phyloP scores from a whole-genome alignment of 2,329 filamentous ascomycete genomes.

The Ophioceras dolichostomum region DNA sequence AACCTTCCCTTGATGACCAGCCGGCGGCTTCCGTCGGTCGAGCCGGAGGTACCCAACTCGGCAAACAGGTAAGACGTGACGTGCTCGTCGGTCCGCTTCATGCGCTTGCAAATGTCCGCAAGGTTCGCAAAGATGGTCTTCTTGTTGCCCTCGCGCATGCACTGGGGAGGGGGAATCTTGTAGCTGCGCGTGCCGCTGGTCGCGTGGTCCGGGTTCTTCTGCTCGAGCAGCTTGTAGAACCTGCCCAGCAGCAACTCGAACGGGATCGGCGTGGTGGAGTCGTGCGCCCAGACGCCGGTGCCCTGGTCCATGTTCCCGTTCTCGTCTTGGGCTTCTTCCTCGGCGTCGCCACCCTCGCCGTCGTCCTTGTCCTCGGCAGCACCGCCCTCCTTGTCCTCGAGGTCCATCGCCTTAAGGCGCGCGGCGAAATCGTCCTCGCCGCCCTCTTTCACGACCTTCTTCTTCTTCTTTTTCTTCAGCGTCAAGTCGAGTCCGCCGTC shows the following conservation, averaged over 20 bases:
- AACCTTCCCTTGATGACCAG: slow-evolving; percentile 97
- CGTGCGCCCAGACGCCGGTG: slow-evolving; percentile 83
- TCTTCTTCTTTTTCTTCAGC: slow-evolving; percentile 76
- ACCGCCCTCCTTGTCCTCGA: slow-evolving; percentile 51
- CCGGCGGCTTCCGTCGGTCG: slow-evolving; percentile 82
- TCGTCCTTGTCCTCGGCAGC: too few species aligned
- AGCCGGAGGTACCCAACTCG: slow-evolving; percentile 93
- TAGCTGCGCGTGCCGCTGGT: slow-evolving; percentile 85
- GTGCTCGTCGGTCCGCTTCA: slow-evolving; percentile 98
- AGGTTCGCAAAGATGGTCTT: slow-evolving; percentile 99
- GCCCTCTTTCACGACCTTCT: slow-evolving; percentile 33
- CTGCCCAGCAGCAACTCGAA: slow-evolving; percentile 79
- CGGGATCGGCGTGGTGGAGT: slow-evolving; percentile 62
- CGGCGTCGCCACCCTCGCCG: slow-evolving; percentile 30
- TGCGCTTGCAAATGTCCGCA: slow-evolving; percentile 95
- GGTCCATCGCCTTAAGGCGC: slow-evolving; percentile 49
- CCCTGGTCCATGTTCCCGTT: slow-evolving; percentile 75
- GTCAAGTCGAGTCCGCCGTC: slow-evolving; percentile 42
- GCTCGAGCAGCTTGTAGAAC: slow-evolving; percentile 89
- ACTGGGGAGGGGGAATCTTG: slow-evolving; percentile 98
- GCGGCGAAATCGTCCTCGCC: slow-evolving; percentile 46
- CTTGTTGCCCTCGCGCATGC: slow-evolving; percentile 99
- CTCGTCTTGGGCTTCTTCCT: slow-evolving; percentile 19
- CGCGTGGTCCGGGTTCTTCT: slow-evolving; percentile 93
- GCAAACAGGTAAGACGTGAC: slow-evolving; percentile 95